Conservation (phyloP, 208 protist species). For the Endotrypanum monterogeii region DNA sequence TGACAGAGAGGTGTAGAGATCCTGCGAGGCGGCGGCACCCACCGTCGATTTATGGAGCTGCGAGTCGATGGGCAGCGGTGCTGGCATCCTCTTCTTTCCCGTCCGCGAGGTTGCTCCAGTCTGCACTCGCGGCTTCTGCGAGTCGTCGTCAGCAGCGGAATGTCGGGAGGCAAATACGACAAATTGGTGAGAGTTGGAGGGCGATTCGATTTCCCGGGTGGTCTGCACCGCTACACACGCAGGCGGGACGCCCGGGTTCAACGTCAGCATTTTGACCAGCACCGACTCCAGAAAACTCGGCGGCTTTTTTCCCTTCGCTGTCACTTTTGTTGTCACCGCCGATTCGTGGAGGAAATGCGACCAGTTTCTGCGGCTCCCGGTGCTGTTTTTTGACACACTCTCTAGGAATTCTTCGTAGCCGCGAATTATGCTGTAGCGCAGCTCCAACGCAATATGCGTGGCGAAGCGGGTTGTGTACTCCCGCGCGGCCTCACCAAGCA, state of each 20-base stretch:
- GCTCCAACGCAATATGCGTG: conserved; percentile 80
- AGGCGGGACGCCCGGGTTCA: conserved; percentile 15
- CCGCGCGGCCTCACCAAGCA: conserved; percentile 27
- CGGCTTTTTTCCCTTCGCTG: background rate
- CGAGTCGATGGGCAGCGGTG: background rate
- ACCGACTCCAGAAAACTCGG: background rate
- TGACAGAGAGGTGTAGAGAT: conserved; percentile 33
- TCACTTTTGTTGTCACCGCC: background rate
- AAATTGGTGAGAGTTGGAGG: background rate
- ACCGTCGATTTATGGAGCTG: background rate
- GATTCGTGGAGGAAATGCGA: background rate
- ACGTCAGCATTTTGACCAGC: conserved; percentile 15
- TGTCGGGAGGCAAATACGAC: background rate
- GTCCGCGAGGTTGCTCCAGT: background rate
- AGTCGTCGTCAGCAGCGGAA: background rate
- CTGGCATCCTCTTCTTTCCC: background rate
- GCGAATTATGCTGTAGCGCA: conserved; percentile 58
- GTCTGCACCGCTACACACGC: conserved; percentile 24
- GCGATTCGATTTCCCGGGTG: background rate
- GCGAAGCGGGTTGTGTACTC: conserved; percentile 64
- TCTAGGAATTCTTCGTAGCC: conserved; percentile 49
- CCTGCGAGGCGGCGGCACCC: conserved; percentile 8
- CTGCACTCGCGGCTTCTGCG: background rate
- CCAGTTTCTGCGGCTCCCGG: background rate
- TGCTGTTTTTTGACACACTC: background rate